Evolutionary conservation across 805 yeast genomes (phyloP).

Genomic region (Yarrowia divulgata): DNA sequence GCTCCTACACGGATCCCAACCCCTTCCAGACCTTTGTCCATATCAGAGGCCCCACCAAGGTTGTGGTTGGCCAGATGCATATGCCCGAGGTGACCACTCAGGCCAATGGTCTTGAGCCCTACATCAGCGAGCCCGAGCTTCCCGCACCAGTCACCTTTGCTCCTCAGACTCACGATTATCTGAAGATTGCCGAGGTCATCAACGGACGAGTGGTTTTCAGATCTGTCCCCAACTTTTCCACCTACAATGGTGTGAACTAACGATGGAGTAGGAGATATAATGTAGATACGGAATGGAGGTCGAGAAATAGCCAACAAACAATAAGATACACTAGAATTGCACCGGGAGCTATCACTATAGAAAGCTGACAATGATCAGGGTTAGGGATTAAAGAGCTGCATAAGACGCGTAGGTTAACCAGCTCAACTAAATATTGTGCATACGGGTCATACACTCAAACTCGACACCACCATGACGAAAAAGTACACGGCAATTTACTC

Average conservation of each 20-base stretch:
- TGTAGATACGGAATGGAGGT: no score
- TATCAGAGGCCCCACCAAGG: constrained; percentile 29
- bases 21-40: constrained; percentile 32
- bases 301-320: no score
- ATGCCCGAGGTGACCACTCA: constrained; percentile 25
- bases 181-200: constrained; percentile 28
- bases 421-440: no score
- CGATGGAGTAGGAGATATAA: not conserved
- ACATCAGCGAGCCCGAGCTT: constrained; percentile 6
- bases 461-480: not conserved
- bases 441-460: not conserved
- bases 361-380: no score
- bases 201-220: constrained; percentile 33
- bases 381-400: no score
- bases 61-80: constrained; percentile 17
- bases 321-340: no score
- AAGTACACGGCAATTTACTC: constrained; percentile 9
- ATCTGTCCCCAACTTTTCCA: constrained; percentile 26
- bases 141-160: constrained; percentile 1
- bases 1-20: constrained; percentile 13
- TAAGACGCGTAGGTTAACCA: no score
- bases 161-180: constrained; percentile 23
- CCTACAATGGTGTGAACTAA: constrained; percentile 14
- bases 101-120: constrained; percentile 20
- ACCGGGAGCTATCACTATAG: no score